Conservation (phyloP, 495 filamentous ascomycete genomes). For the Penicillium pancosmium region DNA sequence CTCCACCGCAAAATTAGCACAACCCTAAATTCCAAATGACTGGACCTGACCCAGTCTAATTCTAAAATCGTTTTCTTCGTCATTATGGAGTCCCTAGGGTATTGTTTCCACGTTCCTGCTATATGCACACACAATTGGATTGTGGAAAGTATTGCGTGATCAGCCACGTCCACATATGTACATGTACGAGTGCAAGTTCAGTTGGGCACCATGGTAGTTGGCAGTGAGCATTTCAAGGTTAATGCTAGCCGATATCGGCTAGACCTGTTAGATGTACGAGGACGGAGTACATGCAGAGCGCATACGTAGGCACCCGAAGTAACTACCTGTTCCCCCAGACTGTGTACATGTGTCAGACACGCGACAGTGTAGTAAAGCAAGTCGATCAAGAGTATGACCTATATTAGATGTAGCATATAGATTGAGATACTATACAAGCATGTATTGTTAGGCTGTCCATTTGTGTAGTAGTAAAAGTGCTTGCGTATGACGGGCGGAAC, state of each 20-base stretch:
- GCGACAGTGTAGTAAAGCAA: background rate
- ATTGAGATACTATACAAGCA: no score
- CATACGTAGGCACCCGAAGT: slow-evolving; percentile 2
- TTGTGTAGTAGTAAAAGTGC: background rate
- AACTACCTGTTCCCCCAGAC: no score
- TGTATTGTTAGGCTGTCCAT: no score
- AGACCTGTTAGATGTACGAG: background rate
- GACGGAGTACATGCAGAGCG: slow-evolving; percentile 14
- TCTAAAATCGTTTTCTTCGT: background rate
- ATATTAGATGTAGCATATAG: background rate
- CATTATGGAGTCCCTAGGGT: background rate
- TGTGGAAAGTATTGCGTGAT: background rate
- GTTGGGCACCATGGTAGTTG: background rate
- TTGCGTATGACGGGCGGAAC: background rate
- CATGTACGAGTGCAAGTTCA: no score
- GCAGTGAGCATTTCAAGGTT: background rate
- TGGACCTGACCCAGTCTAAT: background rate
- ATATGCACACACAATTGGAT: background rate
- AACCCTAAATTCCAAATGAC: background rate
- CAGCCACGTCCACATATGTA: background rate
- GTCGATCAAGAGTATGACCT: background rate
- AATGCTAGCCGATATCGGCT: slow-evolving; percentile 2
- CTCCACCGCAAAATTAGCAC: background rate
- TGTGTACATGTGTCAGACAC: background rate
- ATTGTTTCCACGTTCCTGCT: no score